Base-by-base conservation (phyloP, 768 basidiomycete species). In the Naematelia encephala region DNA sequence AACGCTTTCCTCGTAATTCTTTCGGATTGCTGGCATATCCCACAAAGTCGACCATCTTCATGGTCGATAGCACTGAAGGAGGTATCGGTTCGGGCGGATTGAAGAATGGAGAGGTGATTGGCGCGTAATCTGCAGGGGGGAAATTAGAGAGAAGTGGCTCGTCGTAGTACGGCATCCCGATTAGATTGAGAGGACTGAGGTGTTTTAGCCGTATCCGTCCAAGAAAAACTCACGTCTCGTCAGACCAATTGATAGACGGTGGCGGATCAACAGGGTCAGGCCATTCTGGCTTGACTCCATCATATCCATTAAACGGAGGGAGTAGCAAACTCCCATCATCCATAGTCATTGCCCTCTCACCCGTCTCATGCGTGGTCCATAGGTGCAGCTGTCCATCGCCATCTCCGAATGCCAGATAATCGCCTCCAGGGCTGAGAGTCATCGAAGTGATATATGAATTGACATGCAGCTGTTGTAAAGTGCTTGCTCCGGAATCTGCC, bases 331-430 rank as follows among this genome's bases (percentile, higher is more conserved):
- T 52, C 16, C 72, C 70, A 46, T 54, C 51, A 25, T 62, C 59
- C 19, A 49, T 56, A 22, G 56, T 28, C 45, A 28, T 10, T 5
- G 54, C 56, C 11, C 21, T 57, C 8, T 64, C 57, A 0, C 81
- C 82, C 2, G 82, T 83, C 51, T 86, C 85, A 43, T 87, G 83
- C 11, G 82, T 82, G 54, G 89, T 87, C 50, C 91, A 79, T 16
- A 98, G 79, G 78, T 94, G 91, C 2, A 97, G 82, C 4, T 81
- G 80, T 16, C 93, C 92, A 44, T 89, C 86, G 0, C 87, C 85
- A 68, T 96, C 92, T 0, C 91, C 93, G 65, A 93, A 91, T 0
- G 90, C 92, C 71, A 98, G 81, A 69, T 91, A 96, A n/a, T 88
- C 85, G 30, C 89, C 91, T 3, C 87, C 87, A 1, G 89, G 86